Conservation (phyloP, 305 asterid species). For the Caryopteris hybrid region DNA sequence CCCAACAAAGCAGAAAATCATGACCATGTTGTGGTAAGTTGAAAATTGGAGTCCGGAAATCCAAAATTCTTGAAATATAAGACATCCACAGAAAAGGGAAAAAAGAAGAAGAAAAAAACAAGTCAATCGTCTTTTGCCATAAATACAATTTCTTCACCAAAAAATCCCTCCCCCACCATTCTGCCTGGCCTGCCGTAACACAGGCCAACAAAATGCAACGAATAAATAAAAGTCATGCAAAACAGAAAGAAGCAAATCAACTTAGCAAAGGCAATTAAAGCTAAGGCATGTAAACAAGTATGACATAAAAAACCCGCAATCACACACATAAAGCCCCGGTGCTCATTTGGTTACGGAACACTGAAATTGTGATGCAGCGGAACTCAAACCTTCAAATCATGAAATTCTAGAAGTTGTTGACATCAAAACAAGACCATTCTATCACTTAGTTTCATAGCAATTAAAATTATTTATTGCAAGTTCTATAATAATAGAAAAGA, state of each 20-base stretch:
- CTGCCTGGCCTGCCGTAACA: not conserved
- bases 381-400: not conserved
- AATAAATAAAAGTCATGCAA: not conserved
- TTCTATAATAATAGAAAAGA: not conserved
- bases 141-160: not conserved
- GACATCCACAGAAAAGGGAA: not conserved
- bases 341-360: not conserved
- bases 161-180: not conserved
- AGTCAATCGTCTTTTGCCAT: not conserved
- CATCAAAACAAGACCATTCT: not conserved
- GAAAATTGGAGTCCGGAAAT: not conserved
- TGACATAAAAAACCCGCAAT: not conserved
- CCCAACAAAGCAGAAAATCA: slow-evolving; percentile 15
- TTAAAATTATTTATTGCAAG: not conserved
- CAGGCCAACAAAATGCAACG: not conserved
- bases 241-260: no score
- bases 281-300: not conserved
- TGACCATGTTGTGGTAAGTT: not conserved
- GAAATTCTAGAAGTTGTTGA: not conserved
- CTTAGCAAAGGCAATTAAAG: not conserved
- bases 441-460: not conserved
- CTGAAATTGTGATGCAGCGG: not conserved
- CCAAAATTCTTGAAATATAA: not conserved
- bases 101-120: not conserved
- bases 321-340: not conserved